Evolutionary conservation across 176 grass and related monocot genomes (phyloP), one percentile per base, ranked within the genome.

Genomic region (Bolboschoenus planiculmis): DNA sequence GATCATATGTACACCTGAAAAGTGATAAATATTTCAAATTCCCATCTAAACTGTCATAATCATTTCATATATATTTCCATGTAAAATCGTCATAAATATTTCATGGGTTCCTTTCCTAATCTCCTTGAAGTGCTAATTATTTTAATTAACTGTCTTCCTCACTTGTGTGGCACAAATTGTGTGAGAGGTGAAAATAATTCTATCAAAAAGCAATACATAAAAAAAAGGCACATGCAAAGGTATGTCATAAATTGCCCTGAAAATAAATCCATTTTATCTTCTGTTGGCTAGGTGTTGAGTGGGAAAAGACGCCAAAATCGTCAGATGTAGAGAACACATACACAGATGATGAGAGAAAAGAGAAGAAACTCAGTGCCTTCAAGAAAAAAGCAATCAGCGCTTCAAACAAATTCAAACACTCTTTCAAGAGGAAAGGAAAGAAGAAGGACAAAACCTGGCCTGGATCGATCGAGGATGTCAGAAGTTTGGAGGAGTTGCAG

Each of bases 331-430:
- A 98, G 20, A 91, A 84, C 55, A 88, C 88, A 20, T 89, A 93
- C 88, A 88, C 86, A 51, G 92, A 98, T 61, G 92, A 79, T 47
- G 92, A 85, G 78, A 80, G 85, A 20, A 94, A 87, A 86, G 92
- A 85, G 64, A 80, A 86, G n/a, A 94, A 87, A 83, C 68, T 50
- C 65, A 91, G 84, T 6, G 88, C 88, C 50, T 87, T 95, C 34
- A 98, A 95, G 89, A 95, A 91, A 84, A 92, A 83, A 78, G 96
- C 96, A 1, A 82, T 88, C 54, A 93, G 46, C 62, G 95, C 92
- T 33, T 84, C 90, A 36, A 76, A 87, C 83, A 97, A 83, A 71
- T 95, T 98, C 36, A 95, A 89, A 87, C 92, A 77, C 65, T 98
- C 96, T 63, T 88, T 98, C 21, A 85, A 35, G 78, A 84, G 76